phyloP scores from a whole-genome alignment of 139 green algal species.

The Coelastrella sp. region DNA sequence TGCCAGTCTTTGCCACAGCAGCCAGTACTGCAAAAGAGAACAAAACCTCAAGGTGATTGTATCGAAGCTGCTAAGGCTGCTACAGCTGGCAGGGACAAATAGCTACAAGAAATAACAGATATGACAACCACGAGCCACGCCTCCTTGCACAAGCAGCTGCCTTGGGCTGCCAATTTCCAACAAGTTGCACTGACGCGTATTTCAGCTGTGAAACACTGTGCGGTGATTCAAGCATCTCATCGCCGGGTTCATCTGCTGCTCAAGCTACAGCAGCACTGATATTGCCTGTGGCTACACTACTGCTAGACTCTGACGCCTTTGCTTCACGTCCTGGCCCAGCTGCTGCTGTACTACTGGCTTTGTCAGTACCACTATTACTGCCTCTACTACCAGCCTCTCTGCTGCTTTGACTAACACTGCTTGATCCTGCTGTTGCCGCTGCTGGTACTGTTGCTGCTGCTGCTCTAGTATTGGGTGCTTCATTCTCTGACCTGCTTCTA shows the following conservation, averaged over 20 bases:
- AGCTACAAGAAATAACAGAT: no score
- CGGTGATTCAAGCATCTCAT: neutral
- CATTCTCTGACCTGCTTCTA: no score
- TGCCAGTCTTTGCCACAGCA: no score
- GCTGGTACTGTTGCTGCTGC: neutral
- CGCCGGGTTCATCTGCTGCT: neutral
- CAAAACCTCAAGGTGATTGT: no score
- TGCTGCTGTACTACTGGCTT: neutral
- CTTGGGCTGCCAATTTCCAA: no score
- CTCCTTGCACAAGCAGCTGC: no score
- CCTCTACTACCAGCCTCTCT: neutral
- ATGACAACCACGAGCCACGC: no score
- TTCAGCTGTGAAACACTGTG: neutral
- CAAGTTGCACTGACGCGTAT: neutral
- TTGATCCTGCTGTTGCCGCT: conserved; percentile 1
- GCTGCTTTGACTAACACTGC: neutral
- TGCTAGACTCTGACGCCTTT: neutral
- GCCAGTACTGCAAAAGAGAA: no score
- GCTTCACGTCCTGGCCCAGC: neutral
- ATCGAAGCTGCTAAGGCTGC: no score
- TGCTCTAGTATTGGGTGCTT: no score
- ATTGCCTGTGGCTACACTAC: neutral
- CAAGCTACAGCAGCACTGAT: neutral
- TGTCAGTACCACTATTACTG: neutral
- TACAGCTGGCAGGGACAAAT: no score